Base-by-base conservation (phyloP, 306 rosid species). In the Cicer bijugum region DNA sequence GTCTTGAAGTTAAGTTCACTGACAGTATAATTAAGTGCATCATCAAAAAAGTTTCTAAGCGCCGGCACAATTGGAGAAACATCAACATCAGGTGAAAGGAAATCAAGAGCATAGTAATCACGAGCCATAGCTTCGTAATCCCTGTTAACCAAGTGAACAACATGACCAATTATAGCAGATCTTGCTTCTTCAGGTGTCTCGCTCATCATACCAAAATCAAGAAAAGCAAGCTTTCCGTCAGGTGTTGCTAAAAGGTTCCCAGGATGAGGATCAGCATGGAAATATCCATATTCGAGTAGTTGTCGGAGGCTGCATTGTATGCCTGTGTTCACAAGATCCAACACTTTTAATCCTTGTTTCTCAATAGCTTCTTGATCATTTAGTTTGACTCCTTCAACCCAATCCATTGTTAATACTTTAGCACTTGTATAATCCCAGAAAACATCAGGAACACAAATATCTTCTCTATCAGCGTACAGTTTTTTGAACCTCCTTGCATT, bases 71-170 rank as follows among this genome's bases (percentile, higher is more conserved):
- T 92, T 14, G 96, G 97, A 80, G 96, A 72, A 50, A 92, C 94
- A 75, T 92, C 97, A 16, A 90, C 96, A 76, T 92, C 94, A 56
- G 86, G 84, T 43, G 90, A 73, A 67, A 92, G 82, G 75, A 92
- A 92, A 85, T 92, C 91, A 76, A 92, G 87, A 66, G 92, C 94
- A 69, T 90, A 92, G 85, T 90, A 92, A 67, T 92, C 97, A 61
- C 90, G 90, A 75, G 97, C 97, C 97, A 92, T 90, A 64, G 97
- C 97, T 85, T 90, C 97, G 1, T 92, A 92, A 75, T 92, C 97
- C 59, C 96, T 87, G 85, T 92, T 92, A 65, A 92, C 97, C 90
- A 92, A 73, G 87, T 92, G 97, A 82, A 92, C 97, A 72, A 92
- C 97, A 83, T 92, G 97, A 61, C 97, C 96, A 52, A 92, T 92